A percentile compares a stretch with the other conserved stretches of the same genome.
These are phyloP conservation scores for Mallotus repandus DNA, from an alignment of 441 rosid species.

Conservation along the genomic window DNA sequence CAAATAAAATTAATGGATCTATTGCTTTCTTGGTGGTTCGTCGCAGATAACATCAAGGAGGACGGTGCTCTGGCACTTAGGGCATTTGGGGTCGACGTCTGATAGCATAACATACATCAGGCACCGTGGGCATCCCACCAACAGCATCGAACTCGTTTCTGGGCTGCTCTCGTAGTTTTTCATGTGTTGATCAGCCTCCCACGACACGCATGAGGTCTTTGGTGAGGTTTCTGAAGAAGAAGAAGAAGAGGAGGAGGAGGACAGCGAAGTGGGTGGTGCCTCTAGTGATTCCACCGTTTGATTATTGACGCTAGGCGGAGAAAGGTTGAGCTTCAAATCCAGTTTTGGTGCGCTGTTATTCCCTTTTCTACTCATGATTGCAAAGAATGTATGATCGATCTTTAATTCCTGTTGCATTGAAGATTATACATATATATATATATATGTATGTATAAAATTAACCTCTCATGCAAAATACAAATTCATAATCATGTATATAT, in stretches of 20 bases:
- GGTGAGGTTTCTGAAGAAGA: conserved; percentile 46
- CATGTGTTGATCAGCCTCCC: conserved; percentile 46
- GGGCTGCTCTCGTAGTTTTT: conserved; percentile 39
- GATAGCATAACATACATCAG: conserved; percentile 93
- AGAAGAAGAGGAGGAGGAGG: conserved; percentile 39
- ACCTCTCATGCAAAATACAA: not conserved
- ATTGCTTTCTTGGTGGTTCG: not conserved
- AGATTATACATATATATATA: not conserved
- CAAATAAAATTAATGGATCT: no score
- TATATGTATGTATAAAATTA: not conserved
- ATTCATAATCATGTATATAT: not conserved
- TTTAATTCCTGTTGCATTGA: not conserved
- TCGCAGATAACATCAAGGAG: conserved; percentile 70
- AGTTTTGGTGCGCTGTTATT: conserved; percentile 41
- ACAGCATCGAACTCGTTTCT: conserved; percentile 68
- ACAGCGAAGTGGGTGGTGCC: not conserved
- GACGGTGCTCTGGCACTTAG: conserved; percentile 88
- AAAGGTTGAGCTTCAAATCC: conserved; percentile 80
- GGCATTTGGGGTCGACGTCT: conserved; percentile 81
- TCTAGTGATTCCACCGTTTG: conserved; percentile 40
- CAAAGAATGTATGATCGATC: not conserved
- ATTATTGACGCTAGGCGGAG: conserved; percentile 48
- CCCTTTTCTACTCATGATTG: conserved; percentile 44
- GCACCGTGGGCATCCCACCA: conserved; percentile 88
- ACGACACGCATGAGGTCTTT: conserved; percentile 70